These are phyloP conservation scores for Aspergillus novoparasiticus DNA, from an alignment of 2,329 filamentous ascomycete species.

Conservation along the genomic window DNA sequence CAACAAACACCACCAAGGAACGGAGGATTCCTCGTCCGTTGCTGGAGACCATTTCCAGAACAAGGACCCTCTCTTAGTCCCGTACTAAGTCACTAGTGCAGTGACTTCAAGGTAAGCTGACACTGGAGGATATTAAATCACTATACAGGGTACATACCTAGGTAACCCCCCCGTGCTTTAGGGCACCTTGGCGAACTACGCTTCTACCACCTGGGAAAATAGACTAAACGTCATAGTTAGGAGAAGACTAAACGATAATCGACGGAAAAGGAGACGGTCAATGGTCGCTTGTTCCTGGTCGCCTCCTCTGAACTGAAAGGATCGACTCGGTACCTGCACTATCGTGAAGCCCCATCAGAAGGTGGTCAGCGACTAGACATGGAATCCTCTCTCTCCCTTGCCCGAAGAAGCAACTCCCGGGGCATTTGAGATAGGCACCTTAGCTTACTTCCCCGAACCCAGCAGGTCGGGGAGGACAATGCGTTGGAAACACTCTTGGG, in stretches of 20 bases:
- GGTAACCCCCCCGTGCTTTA: not conserved
- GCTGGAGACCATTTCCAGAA: conserved; percentile 16
- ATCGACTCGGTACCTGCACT: not conserved
- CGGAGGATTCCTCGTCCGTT: conserved; percentile 12
- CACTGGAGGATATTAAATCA: conserved; percentile 1
- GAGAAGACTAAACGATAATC: not conserved
- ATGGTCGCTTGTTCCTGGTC: not conserved
- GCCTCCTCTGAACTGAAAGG: not conserved
- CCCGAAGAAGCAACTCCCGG: not conserved
- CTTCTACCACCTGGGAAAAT: not conserved
- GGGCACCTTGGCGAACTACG: conserved; percentile 4
- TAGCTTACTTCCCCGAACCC: not conserved
- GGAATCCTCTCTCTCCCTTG: not conserved
- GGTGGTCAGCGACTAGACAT: not conserved
- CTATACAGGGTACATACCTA: not conserved
- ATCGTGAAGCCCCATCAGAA: not conserved
- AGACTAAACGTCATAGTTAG: not conserved
- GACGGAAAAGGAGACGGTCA: not conserved
- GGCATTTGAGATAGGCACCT: not conserved
- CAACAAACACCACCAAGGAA: not conserved
- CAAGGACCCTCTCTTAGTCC: conserved; percentile 4
- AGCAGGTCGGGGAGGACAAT: not conserved
- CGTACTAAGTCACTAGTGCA: not conserved
- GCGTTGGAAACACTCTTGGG: not conserved
- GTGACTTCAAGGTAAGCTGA: not conserved